Base-by-base conservation (phyloP, 1,139 yeast species). In the Trichomonascaceae sp. region DNA sequence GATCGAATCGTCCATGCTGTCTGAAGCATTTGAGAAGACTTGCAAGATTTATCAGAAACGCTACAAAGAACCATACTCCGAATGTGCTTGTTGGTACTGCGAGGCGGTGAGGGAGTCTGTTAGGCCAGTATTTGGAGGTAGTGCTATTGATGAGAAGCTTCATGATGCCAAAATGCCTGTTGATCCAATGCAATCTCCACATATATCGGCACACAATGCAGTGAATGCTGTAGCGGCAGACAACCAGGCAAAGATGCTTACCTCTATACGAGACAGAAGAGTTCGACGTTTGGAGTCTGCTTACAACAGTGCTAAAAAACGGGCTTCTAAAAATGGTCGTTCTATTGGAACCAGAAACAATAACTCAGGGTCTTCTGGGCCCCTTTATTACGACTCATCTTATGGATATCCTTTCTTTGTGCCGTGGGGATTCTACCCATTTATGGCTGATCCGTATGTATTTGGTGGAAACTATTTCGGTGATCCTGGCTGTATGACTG, bases 61-160 rank as follows among this genome's bases (percentile, higher is more conserved):
- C 43, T 69, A 54, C 56, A 56, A 59, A 15, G 65, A 64, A 45
- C 66, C 67, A 2, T 70, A 70, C 50, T 63, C 70, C 18, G 59
- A 67, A 32, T 70, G 74, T 50, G 59, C 63, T 51, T 70, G 74
- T 49, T 63, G 66, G 66, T 69, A 65, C 51, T 70, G 73, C 51
- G 63, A 62, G 50, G 61, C 62, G 12, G 47, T 60, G 24, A 57
- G 64, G n/a, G 60, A 60, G 30, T 49, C 53, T n/a, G 50, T 47
- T 43, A 13, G 52, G 27, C 46, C 53, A 13, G n/a, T 51, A 17
- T 45, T 52, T 43, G 20, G 52, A 46, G 39, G 39, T 51, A 43
- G 30, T 48, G 10, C 43, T 12, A 19, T 38, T 18, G 24, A 46
- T 41, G 18, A 19, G 15, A 19, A 45, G 45, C 41, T 51, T 48